Base-by-base conservation (phyloP, 2,329 filamentous ascomycete species). In the Nemania sp. region DNA sequence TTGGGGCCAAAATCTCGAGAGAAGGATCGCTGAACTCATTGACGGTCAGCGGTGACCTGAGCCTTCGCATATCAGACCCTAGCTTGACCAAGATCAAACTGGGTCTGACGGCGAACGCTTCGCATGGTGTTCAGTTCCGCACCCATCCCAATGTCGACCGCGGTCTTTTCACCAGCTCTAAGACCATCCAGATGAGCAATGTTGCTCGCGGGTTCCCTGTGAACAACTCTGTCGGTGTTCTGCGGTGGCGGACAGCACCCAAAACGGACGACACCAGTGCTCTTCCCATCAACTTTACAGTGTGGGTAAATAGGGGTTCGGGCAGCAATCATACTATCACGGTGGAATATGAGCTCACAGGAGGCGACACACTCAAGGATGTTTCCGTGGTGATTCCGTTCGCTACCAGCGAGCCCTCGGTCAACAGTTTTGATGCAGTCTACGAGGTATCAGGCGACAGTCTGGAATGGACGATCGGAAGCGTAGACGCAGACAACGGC, bases 121-220 rank as follows among this genome's bases (percentile, higher is more conserved):
- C 86, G 37, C 88, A 91, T 62, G 90, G 90, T 56, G 92, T 88
- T 15, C 91, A 97, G 71, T 94, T 97, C 78, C 89, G 91, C 65
- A 94, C 93, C 33, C 94, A 99, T 71, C 94, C 94, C 47, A 97
- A 97, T 70, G 93, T 99, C 50, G 93, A 99, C 76, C 92, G 90
- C 70, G 82, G 83, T 49, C 78, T 90, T 11, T 99, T 97, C 80
- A 91, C 86, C 69, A 88, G 80, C 69, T 84, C 86, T 64, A 94
- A 90, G 70, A 76, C 82, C 22, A 93, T 99, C 61, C 94, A 97
- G 74, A 87, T 97, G 73, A 91, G 89, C 73, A 96, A 97, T 69
- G 80, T 83, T 2, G 81, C 84, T 34, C 92, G 92, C 68, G 90
- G 91, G 20, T 99, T 99, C 79, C 94, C 94, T 0, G 86, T 91